phyloP scores from a whole-genome alignment of 2,329 filamentous ascomycete genomes.

The Calonectria pseudoreteaudii region DNA sequence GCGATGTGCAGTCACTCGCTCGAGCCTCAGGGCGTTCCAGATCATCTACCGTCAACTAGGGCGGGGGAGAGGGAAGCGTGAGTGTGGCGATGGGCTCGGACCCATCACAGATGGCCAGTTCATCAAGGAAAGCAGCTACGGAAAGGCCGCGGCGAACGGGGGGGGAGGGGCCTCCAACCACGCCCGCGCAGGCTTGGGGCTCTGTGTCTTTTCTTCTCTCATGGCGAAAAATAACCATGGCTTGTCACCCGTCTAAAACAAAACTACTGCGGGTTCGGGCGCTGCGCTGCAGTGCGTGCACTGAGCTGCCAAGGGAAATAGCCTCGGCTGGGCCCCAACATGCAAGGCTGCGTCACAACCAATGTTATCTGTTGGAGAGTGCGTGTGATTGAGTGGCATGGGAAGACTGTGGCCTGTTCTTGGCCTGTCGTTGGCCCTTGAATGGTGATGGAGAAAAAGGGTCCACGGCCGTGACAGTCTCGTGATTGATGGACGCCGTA shows the following conservation, averaged over 20 bases:
- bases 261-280: slow-evolving; percentile 1
- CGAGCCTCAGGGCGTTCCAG: slow-evolving; percentile 15
- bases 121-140: neutral
- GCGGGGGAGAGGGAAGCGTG: neutral
- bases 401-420: slow-evolving; percentile 13
- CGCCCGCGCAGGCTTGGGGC: neutral
- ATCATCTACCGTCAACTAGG: neutral
- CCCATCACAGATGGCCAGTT: neutral
- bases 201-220: neutral
- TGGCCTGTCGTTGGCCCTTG: neutral
- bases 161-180: neutral
- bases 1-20: neutral
- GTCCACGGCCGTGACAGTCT: neutral
- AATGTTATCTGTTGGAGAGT: neutral
- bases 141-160: neutral
- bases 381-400: neutral
- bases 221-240: neutral
- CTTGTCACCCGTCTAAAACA: slow-evolving; percentile 6
- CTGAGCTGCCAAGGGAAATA: neutral
- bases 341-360: neutral
- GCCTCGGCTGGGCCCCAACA: neutral
- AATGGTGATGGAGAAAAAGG: neutral
- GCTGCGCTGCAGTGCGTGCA: neutral
- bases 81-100: slow-evolving; percentile 4
- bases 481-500: slow-evolving; percentile 21